Conservation (phyloP, 257 asterid species). For the Solanum pennellii region DNA sequence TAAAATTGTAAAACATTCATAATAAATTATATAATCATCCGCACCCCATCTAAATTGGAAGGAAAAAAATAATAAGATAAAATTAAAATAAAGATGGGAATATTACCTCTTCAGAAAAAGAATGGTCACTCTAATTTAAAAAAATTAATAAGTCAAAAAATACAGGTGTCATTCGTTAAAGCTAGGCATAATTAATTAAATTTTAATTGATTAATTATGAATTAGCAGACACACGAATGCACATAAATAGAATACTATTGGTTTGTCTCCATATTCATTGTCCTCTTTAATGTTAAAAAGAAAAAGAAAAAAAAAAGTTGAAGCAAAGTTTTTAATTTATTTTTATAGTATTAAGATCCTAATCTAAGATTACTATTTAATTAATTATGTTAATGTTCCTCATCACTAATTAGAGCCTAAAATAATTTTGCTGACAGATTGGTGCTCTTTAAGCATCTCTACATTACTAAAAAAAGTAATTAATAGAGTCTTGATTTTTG, state of each 20-base stretch:
- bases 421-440: background rate
- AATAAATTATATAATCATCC: background rate
- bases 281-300: background rate
- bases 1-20: background rate
- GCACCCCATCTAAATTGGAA: background rate
- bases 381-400: background rate
- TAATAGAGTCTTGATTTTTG: background rate
- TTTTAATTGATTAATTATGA: slow-evolving; percentile 11
- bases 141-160: background rate
- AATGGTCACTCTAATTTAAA: background rate
- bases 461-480: background rate
- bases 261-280: background rate
- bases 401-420: background rate
- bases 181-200: slow-evolving; percentile 4
- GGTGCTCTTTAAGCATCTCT: background rate
- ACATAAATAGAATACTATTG: slow-evolving; percentile 16
- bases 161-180: slow-evolving; percentile 20
- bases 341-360: background rate
- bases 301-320: background rate
- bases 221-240: slow-evolving; percentile 8
- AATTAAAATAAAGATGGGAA: background rate
- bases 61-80: background rate
- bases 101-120: slow-evolving; percentile 1
- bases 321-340: background rate
- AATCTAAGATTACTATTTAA: background rate